These are phyloP conservation scores for Aureobasidium sp. DNA, from an alignment of 2,329 filamentous ascomycete genomes.

Conservation along the genomic window DNA sequence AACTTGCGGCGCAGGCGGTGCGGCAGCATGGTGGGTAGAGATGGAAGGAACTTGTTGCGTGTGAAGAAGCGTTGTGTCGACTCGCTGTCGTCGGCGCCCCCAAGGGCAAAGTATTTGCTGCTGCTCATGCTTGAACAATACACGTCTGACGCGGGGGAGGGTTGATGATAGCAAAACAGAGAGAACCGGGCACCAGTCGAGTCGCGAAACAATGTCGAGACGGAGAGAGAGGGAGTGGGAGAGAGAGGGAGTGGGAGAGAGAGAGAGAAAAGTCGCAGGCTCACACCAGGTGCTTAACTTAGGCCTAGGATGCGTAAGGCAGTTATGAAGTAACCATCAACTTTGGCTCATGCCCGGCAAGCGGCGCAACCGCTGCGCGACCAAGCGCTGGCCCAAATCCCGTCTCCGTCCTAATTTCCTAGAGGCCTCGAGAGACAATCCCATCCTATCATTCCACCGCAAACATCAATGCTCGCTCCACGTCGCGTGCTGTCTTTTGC, in stretches of 20 bases:
- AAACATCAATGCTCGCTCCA: background rate
- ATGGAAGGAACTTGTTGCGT: conserved; percentile 35
- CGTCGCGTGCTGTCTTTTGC: background rate
- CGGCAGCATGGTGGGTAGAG: conserved; percentile 47
- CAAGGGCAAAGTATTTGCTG: conserved; percentile 15
- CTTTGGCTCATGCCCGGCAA: conserved; percentile 2
- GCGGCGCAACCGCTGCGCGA: background rate
- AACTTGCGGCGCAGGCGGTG: conserved; percentile 58
- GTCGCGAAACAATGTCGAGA: background rate
- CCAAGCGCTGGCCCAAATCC: background rate
- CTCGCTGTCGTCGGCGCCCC: conserved; percentile 16
- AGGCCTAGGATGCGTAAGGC: background rate
- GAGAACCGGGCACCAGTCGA: background rate
- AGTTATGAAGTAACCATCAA: conserved; percentile 7
- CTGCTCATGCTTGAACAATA: background rate
- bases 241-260: background rate
- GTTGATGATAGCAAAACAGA: background rate
- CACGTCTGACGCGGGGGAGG: background rate
- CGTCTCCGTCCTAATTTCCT: background rate
- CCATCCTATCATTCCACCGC: background rate
- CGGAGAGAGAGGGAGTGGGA: background rate
- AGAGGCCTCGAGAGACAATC: background rate
- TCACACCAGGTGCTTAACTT: background rate
- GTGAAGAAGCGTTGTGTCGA: conserved; percentile 33
- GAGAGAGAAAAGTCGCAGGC: background rate